phyloP scores from a whole-genome alignment of 2,329 filamentous ascomycete species.

The Ceratocystiopsis brevicomis region DNA sequence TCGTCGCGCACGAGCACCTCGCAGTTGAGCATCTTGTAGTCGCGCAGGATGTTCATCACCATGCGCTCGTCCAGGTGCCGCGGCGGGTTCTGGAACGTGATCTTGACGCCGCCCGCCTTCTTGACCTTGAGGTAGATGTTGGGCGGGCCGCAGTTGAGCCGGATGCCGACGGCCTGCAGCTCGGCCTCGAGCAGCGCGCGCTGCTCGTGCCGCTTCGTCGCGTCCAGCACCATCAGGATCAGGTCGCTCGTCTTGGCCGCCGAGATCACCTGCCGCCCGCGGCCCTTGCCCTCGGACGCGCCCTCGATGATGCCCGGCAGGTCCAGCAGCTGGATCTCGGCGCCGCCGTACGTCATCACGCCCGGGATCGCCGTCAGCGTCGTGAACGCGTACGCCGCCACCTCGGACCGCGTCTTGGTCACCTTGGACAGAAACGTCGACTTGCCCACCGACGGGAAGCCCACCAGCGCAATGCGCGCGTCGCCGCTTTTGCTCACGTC shows the following conservation, averaged over 20 bases:
- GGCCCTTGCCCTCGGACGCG: conserved; percentile 82
- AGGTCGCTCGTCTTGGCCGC: conserved; percentile 96
- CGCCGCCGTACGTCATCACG: conserved; percentile 91
- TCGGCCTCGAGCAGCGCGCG: conserved; percentile 76
- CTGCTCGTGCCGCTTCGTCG: conserved; percentile 91
- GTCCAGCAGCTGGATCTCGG: conserved; percentile 95
- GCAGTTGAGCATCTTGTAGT: conserved; percentile 98
- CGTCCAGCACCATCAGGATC: conserved; percentile 91
- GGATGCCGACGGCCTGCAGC: conserved; percentile 84
- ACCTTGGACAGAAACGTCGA: conserved; percentile 98
- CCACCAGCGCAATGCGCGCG: conserved; percentile 88
- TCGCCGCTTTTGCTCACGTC: conserved; percentile 93
- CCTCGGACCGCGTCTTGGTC: conserved; percentile 91
- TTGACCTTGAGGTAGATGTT: conserved; percentile 97
- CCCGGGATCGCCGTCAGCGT: conserved; percentile 94
- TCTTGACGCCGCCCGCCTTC: conserved; percentile 96
- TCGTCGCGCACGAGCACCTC: conserved; percentile 93
- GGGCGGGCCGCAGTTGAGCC: conserved; percentile 81
- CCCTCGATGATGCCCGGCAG: conserved; percentile 96
- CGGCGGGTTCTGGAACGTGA: conserved; percentile 78
- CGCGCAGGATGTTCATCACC: conserved; percentile 89
- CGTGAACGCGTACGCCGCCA: conserved; percentile 92
- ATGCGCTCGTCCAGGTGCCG: conserved; percentile 94
- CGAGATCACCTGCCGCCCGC: conserved; percentile 90
- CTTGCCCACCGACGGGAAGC: conserved; percentile 97